Evolutionary conservation across 2,329 filamentous ascomycete genomes (phyloP).

Genomic region (Trichoderma pleuroti): DNA sequence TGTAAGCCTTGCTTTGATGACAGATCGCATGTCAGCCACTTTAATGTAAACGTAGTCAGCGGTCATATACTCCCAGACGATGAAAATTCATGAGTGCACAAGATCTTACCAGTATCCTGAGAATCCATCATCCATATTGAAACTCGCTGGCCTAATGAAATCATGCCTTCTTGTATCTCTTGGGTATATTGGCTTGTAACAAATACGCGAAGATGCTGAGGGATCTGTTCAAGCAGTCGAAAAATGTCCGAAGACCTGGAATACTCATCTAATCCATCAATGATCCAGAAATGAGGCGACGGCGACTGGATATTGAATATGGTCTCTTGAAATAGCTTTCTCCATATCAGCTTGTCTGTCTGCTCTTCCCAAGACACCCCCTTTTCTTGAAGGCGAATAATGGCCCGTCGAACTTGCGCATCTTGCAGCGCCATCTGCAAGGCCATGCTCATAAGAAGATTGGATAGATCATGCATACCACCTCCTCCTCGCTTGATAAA

Average conservation of each 20-base stretch:
- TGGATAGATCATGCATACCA: not conserved
- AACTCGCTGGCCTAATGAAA: not conserved
- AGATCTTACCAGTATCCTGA: not conserved
- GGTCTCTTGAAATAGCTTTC: too few relatives aligned
- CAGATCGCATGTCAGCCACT: not conserved
- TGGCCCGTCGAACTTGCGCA: not conserved
- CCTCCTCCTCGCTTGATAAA: not conserved
- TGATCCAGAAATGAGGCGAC: too few relatives aligned
- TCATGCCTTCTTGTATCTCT: too few relatives aligned
- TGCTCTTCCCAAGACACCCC: not conserved
- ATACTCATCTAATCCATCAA: too few relatives aligned
- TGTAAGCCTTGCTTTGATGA: not conserved
- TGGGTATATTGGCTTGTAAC: too few relatives aligned
- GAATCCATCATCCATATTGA: not conserved
- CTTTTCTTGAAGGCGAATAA: not conserved
- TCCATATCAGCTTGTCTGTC: not conserved
- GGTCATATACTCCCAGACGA: not conserved
- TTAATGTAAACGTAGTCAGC: not conserved
- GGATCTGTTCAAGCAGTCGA: too few relatives aligned
- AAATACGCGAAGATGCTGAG: too few relatives aligned
- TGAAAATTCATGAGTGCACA: not conserved
- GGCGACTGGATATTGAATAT: too few relatives aligned
- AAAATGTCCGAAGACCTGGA: too few relatives aligned
- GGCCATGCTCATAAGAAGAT: not conserved
- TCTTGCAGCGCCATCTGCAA: constrained; percentile 1